Evolutionary conservation across 23 red algal genomes (phyloP), one percentile per base, ranked within the genome.

Genomic region (Cyanidium caldarium): DNA sequence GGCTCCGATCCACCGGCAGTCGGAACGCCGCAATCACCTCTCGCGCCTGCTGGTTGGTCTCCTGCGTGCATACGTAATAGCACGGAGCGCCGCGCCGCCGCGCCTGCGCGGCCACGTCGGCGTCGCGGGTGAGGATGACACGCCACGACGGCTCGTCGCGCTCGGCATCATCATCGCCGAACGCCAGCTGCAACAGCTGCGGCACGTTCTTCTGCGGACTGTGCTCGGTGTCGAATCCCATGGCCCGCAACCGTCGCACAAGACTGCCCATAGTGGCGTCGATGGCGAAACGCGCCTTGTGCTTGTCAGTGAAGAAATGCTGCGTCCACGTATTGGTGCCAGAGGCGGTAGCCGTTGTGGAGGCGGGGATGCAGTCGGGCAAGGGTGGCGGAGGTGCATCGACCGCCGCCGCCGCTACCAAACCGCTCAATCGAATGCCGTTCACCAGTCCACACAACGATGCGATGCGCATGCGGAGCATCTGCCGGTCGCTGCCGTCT

Each of bases 91-190:
- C 51, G 51, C 31, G 31, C 13, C 51, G 51, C 7, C n/a, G 19
- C 21, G 51, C 51, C 31, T 28, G 51, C 7, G 51, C 10, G 51
- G 31, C n/a, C 13, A 61, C 23, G 13, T 61, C 51, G 7, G 51
- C 51, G 31, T 61, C 51, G 10, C 51, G 51, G 23, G 51, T 61
- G 51, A 61, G 51, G 23, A 61, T 61, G n/a, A 61, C 51, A 5
- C 51, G 7, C 21, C n/a, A 16, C 23, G 51, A 61, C 7, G 23
- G 51, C n/a, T n/a, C n/a, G 5, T 16, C 5, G 19, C 23, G 51
- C 5, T 10, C 51, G 51, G 7, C 51, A 14, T 61, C 51, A 10
- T 61, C 51, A 7, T 5, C n/a, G 13, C 7, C 31, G n/a, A 16
- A 61, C n/a, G 21, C 51, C 7, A 61, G 51, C 31, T 28, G n/a